Evolutionary conservation across 169 alveolate genomes (phyloP).

Genomic region (Hammondia hammondi): DNA sequence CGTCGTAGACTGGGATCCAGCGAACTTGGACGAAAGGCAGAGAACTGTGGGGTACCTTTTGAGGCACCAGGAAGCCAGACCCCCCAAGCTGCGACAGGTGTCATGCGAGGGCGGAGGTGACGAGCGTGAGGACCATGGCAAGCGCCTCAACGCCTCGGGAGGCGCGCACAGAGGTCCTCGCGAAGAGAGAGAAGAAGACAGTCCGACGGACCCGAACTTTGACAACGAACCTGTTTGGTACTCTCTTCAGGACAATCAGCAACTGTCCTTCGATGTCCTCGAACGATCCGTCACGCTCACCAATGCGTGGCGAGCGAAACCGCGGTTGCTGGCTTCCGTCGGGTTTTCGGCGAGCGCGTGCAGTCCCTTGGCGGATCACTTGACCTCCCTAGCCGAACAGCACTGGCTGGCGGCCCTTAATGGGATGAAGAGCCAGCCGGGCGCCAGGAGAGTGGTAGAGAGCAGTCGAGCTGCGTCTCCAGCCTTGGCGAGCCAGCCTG

Average conservation of each 20-base stretch:
- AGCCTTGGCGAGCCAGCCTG: constrained; percentile 33
- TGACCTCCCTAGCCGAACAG: background rate
- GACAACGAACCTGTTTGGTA: constrained; percentile 63
- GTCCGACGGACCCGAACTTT: constrained; percentile 48
- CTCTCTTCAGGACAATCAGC: constrained; percentile 41
- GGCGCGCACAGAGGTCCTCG: background rate
- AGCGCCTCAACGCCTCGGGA: background rate
- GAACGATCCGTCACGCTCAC: constrained; percentile 33
- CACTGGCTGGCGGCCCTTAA: background rate
- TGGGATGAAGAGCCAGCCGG: background rate
- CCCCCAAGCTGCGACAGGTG: background rate
- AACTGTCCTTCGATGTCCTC: constrained; percentile 44
- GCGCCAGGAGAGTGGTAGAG: background rate
- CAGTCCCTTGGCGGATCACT: background rate
- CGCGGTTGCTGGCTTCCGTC: constrained; percentile 59
- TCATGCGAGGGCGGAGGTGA: background rate
- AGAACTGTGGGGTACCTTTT: background rate
- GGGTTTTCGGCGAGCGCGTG: constrained; percentile 42
- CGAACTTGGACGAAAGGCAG: constrained; percentile 52
- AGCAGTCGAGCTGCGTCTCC: background rate
- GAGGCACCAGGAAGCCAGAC: background rate
- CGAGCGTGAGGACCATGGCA: too few species aligned
- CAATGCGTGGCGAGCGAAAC: constrained; percentile 44
- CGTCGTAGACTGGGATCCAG: constrained; percentile 59
- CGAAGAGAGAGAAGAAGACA: background rate